Base-by-base conservation (phyloP, 1,284 basidiomycete species). In the Irpex sp. region DNA sequence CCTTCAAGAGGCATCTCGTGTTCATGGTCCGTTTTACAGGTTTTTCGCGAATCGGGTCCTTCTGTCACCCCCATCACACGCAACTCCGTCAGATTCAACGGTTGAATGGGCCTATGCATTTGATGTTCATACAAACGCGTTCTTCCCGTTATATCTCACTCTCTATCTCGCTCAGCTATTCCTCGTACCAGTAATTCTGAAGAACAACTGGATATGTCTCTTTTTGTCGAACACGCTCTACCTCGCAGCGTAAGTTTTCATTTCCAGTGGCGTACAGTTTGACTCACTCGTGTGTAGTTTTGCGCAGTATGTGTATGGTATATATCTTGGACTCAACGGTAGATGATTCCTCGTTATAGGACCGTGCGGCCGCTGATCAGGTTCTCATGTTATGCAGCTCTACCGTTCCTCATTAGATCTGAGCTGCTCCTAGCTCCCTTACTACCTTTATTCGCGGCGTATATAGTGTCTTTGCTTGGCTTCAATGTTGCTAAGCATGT, bases 71-170 rank as follows among this genome's bases (percentile, higher is more conserved):
- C 85, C 91, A 11, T 85, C 90, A 55, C 89, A 90, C 74, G 86
- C 87, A 15, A 85, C 87, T 2, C 83, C 86, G 0, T 81, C 85
- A 5, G 92, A 94, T 69, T 87, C 90, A 21, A 75, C 78, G 13
- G 90, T 95, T 53, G 93, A 95, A 80, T 95, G 92, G 90, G 91
- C 89, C 15, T 97, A 96, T 76, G 92, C 92, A 13, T 96, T 98
- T 70, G 95, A 97, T 75, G 92, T 97, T 15, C 94, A 96, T 72
- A 95, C 92, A 66, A 97, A 97, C 71, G 88, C 93, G 4, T 97
- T 97, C 82, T 97, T 97, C 77, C 95, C 95, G 3, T 80, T 94
- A 60, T 96, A 93, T 77, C 83, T 97, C 63, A 90, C 92, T 15
- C 83, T 96, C 59, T 95, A 96, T 74, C 80, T 94, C 60, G 90